Base-by-base conservation (phyloP, 768 basidiomycete genomes). In the Infundibulicybe gibba region DNA sequence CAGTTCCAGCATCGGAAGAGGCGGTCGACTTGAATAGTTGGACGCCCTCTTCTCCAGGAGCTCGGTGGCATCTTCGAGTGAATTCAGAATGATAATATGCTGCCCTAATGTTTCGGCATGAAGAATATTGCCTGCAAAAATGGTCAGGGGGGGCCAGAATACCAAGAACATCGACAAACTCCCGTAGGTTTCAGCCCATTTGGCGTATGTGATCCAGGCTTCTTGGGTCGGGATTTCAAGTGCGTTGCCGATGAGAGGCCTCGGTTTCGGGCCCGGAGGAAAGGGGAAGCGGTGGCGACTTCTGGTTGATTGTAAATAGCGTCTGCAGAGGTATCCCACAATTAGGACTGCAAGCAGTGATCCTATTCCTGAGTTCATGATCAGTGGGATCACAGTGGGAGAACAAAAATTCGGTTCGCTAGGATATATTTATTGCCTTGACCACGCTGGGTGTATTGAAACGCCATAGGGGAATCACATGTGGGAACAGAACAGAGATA, bases 11-110 rank as follows among this genome's bases (percentile, higher is more conserved):
- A 58, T 33, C 10, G 51, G 40, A 15, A 60, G 50, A 10, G 33
- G 21, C 13, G 51, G 56, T n/a, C 52, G 33, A 25, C 56, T 40
- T 1, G 65, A 61, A 44, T 61, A 67, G 33, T 53, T 62, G 6
- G 47, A 5, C 8, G 62, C 54, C 31, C 64, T 53, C 43, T 60
- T 66, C 2, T 66, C 67, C 8, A 70, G 54, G 2, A 70, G 40
- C 4, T 54, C 62, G 0, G 50, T 49, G 31, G 56, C 49, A 6
- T 56, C 55, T 25, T 54, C 47, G 45, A 17, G 32, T 5, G 67
- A 63, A 21, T 38, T 19, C n/a, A 38, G 14, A 19, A 38, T 10
- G 35, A 38, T 38, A 10, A 61, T 61, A 17, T 49, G 51, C 13
- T 53, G 57, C 5, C 67, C 65, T 0, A 66, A 38, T 9, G 63